Evolutionary conservation across 1,284 basidiomycete genomes (phyloP).

Genomic region (Cryptococcus deneoformans): DNA sequence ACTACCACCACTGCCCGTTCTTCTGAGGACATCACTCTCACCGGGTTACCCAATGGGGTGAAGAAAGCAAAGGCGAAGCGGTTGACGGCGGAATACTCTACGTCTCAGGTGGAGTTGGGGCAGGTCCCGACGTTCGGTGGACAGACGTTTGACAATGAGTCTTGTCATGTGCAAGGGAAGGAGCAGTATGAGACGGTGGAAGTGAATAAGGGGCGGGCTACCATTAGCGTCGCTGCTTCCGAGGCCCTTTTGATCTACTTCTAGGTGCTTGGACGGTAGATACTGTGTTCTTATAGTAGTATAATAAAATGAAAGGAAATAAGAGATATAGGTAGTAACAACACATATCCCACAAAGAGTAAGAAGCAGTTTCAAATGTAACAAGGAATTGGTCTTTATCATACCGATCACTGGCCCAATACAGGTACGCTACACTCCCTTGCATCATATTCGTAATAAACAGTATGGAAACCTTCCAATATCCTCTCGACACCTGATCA

Average conservation of each 20-base stretch:
- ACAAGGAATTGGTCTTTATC: too few species aligned
- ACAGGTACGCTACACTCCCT: too few species aligned
- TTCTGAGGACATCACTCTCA: slow-evolving; percentile 38
- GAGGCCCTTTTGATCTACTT: slow-evolving; percentile 50
- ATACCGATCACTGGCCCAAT: too few species aligned
- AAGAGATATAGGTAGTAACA: background rate
- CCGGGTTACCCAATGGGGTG: slow-evolving; percentile 28
- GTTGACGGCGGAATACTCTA: slow-evolving; percentile 49
- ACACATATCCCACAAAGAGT: too few species aligned
- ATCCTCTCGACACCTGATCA: background rate
- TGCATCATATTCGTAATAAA: background rate
- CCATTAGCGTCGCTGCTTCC: slow-evolving; percentile 47
- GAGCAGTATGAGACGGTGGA: slow-evolving; percentile 39
- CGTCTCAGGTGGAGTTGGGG: slow-evolving; percentile 45
- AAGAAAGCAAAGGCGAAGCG: slow-evolving; percentile 37
- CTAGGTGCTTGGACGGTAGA: slow-evolving; percentile 11
- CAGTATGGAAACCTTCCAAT: background rate
- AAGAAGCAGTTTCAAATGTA: too few species aligned
- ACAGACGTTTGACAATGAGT: slow-evolving; percentile 38
- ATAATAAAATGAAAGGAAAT: background rate
- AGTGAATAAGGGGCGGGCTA: slow-evolving; percentile 34
- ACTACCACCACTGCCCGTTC: slow-evolving; percentile 36
- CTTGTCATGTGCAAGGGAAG: slow-evolving; percentile 39
- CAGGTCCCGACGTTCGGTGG: slow-evolving; percentile 51
- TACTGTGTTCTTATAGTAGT: background rate